These are phyloP conservation scores for Podaxis sp. DNA, from an alignment of 768 basidiomycete species.

Conservation along the genomic window DNA sequence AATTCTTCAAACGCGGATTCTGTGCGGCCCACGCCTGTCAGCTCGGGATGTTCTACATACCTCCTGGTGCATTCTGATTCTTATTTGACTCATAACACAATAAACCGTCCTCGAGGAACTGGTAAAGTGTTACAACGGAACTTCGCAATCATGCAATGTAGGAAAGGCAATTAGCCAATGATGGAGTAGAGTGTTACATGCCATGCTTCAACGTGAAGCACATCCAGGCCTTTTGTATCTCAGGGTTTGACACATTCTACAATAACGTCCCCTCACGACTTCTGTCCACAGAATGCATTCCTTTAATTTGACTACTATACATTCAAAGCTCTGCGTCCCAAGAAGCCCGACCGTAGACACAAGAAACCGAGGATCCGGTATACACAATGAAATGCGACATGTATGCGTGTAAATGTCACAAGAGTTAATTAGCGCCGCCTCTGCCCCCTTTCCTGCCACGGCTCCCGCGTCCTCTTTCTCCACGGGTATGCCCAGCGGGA, in stretches of 20 bases:
- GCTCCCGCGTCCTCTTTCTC: conserved; percentile 14
- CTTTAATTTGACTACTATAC: background rate
- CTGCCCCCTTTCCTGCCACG: conserved; percentile 7
- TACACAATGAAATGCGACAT: background rate
- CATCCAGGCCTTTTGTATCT: background rate
- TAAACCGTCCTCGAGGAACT: background rate
- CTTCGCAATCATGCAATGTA: background rate
- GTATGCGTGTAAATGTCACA: background rate
- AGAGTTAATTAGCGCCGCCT: background rate
- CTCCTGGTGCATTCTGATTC: background rate
- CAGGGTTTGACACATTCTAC: background rate
- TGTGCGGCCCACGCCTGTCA: background rate
- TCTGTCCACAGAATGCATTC: background rate
- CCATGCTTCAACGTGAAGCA: background rate
- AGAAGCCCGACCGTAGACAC: background rate
- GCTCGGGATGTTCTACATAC: background rate
- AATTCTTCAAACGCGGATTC: background rate
- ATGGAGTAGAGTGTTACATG: no score
- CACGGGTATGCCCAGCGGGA: conserved; percentile 1
- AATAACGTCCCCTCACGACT: background rate
- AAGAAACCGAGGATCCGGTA: background rate
- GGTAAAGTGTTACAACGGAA: background rate
- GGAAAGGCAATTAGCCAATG: background rate
- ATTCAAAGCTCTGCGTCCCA: background rate
- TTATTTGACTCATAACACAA: background rate